Evolutionary conservation across 371 early-diverging fungal species (phyloP).

Genomic region (Nematocida sp.): DNA sequence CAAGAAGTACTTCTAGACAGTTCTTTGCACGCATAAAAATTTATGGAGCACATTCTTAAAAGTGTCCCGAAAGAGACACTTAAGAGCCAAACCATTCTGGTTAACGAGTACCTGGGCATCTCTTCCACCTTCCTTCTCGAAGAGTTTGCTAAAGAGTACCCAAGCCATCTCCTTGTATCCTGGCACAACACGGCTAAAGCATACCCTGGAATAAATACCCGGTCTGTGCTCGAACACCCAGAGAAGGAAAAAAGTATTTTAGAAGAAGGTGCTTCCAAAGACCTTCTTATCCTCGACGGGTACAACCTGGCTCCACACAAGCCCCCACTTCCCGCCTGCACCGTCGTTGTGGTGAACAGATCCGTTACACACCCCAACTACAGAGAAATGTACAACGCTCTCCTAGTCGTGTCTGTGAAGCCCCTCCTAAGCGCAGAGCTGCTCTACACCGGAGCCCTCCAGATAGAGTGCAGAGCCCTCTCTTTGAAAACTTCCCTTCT

Average conservation of each 20-base stretch:
- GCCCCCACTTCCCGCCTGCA: background rate
- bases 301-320: background rate
- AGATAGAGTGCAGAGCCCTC: background rate
- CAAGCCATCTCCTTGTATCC: background rate
- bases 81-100: slow-evolving; percentile 3
- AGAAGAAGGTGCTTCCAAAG: background rate
- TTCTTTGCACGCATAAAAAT: slow-evolving; percentile 21
- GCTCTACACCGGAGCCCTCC: background rate
- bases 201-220: background rate
- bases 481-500: background rate
- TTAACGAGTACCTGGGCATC: slow-evolving; percentile 20
- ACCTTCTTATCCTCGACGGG: slow-evolving; percentile 27
- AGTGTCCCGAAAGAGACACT: background rate
- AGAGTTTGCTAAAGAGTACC: slow-evolving; percentile 2
- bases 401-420: background rate
- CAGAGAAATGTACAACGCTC: slow-evolving; percentile 10
- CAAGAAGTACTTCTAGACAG: too few relatives aligned
- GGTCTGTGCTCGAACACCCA: slow-evolving; percentile 4
- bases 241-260: background rate
- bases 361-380: slow-evolving; percentile 17
- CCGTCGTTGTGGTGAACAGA: slow-evolving; percentile 25
- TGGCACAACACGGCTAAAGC: slow-evolving; percentile 1
- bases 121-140: background rate
- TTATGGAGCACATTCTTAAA: slow-evolving; percentile 36
- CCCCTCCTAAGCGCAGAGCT: background rate